A percentile compares a stretch with the other conserved stretches of the same genome.
Evolutionary conservation across 2,329 filamentous ascomycete species (phyloP).

Genomic region (Penicillium sp.): DNA sequence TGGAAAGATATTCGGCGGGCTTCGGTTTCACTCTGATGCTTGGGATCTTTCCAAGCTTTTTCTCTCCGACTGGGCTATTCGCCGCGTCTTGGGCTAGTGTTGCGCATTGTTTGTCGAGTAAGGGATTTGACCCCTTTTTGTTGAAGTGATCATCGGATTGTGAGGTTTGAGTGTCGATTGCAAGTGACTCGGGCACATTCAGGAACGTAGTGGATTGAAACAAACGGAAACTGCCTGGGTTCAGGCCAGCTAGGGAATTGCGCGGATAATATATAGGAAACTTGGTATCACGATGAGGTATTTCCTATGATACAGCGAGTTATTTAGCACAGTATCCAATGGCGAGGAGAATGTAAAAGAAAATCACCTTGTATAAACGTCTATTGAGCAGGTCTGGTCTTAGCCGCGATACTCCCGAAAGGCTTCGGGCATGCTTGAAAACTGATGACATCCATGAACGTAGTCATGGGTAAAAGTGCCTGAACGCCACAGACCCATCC

Average conservation of each 20-base stretch:
- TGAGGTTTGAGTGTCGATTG: neutral
- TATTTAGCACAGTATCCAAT: neutral
- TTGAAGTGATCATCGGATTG: neutral
- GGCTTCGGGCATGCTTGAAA: constrained; percentile 38
- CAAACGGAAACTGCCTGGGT: neutral
- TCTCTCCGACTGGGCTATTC: neutral
- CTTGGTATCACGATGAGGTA: neutral
- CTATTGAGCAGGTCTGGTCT: constrained; percentile 32
- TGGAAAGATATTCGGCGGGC: constrained; percentile 32
- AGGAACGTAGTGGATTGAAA: constrained; percentile 1
- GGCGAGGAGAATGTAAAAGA: neutral
- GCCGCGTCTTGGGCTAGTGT: neutral
- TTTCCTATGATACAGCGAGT: neutral
- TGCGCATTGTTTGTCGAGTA: neutral
- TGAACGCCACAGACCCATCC: constrained; percentile 13
- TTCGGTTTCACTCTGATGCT: constrained; percentile 16
- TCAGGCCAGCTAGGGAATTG: neutral
- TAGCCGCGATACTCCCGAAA: constrained; percentile 37
- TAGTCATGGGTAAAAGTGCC: constrained; percentile 24
- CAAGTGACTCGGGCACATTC: neutral
- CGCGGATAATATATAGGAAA: neutral
- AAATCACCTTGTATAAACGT: constrained; percentile 21
- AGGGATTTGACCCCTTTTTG: neutral
- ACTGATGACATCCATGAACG: constrained; percentile 46
- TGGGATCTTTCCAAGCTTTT: neutral